These are phyloP conservation scores for Tetradesmus lagerheimii DNA, from an alignment of 139 green algal genomes.

Conservation along the genomic window DNA sequence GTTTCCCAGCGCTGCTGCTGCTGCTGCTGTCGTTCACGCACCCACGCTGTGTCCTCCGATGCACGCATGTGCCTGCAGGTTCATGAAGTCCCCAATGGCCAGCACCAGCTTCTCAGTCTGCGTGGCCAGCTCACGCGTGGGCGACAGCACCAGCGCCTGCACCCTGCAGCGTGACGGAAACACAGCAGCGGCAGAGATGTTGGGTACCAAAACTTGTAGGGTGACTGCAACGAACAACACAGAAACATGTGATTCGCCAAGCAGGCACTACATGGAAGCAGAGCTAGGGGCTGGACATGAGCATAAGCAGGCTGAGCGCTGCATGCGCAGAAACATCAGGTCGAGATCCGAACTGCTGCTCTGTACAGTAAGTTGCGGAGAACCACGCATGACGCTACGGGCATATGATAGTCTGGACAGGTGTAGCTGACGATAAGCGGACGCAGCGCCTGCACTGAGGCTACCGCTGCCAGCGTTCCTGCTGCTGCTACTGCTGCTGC, in stretches of 20 bases:
- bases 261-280: neutral
- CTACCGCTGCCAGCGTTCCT: neutral
- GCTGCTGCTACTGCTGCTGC: neutral
- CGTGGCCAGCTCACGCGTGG: conserved; percentile 95
- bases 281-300: neutral
- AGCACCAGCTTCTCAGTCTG: conserved; percentile 97
- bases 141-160: conserved; percentile 95
- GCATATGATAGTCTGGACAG: neutral
- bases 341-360: neutral
- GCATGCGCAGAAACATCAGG: too few relatives aligned
- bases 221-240: too few relatives aligned
- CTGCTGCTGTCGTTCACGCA: conserved; percentile 34
- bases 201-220: too few relatives aligned
- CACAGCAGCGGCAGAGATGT: neutral
- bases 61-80: conserved; percentile 94
- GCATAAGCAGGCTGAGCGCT: neutral
- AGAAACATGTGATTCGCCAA: neutral
- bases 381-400: too few relatives aligned
- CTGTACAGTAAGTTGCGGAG: too few relatives aligned
- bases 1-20: neutral
- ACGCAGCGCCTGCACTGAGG: neutral
- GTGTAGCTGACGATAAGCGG: neutral
- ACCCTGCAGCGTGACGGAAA: conserved; percentile 51
- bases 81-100: conserved; percentile 95
- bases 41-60: conserved; percentile 96